phyloP scores from a whole-genome alignment of 805 yeast genomes.

The Lipomyces anomalus region DNA sequence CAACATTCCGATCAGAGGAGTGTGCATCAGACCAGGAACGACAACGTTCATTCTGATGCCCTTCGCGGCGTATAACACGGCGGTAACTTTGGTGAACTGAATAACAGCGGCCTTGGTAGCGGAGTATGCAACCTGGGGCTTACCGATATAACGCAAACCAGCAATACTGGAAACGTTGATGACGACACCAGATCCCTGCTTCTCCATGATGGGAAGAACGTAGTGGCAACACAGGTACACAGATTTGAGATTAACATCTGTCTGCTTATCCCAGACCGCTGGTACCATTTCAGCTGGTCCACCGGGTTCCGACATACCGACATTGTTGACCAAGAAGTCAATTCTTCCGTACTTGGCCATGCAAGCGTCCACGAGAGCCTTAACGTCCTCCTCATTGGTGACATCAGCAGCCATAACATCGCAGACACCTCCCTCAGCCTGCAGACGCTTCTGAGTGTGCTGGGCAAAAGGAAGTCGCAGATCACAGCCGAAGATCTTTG shows the following conservation, averaged over 20 bases:
- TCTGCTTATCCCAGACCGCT: constrained; percentile 35
- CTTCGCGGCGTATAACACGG: constrained; percentile 55
- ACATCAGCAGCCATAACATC: constrained; percentile 2
- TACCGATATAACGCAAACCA: constrained; percentile 36
- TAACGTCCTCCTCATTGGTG: constrained; percentile 4
- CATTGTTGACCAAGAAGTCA: constrained; percentile 78
- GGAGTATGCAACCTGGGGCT: constrained; percentile 38
- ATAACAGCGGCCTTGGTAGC: constrained; percentile 38
- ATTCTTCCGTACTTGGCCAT: constrained; percentile 5
- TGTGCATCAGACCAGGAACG: constrained; percentile 56
- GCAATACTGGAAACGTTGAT: constrained; percentile 38
- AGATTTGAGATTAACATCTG: constrained; percentile 36
- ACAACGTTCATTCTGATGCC: constrained; percentile 51
- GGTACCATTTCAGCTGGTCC: constrained; percentile 33
- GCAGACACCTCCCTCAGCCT: constrained; percentile 3
- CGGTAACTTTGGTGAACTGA: constrained; percentile 40
- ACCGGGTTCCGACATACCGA: constrained; percentile 57
- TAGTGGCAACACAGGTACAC: constrained; percentile 35
- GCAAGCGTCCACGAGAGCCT: constrained; percentile 6
- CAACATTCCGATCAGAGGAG: constrained; percentile 39
- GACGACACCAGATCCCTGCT: constrained; percentile 30
- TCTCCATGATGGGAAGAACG: constrained; percentile 32
- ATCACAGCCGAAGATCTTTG: constrained; percentile 2
- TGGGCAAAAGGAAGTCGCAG: background rate
- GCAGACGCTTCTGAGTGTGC: background rate